Evolutionary conservation across 2,329 filamentous ascomycete species (phyloP).

Genomic region (Didymella segeticola): DNA sequence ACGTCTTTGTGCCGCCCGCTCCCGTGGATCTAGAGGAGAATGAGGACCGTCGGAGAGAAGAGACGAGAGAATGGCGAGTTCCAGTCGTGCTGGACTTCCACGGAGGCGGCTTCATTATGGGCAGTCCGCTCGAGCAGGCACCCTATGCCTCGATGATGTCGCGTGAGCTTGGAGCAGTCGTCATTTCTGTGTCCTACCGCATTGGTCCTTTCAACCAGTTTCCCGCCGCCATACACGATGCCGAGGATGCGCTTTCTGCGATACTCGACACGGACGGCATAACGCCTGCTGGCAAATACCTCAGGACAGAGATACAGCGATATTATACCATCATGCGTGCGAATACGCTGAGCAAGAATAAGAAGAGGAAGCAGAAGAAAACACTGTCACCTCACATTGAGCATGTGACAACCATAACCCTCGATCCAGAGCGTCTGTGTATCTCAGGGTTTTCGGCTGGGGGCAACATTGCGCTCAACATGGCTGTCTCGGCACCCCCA

Average conservation of each 20-base stretch:
- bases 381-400: constrained; percentile 21
- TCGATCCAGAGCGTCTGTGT: constrained; percentile 50
- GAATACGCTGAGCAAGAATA: constrained; percentile 19
- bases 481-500: constrained; percentile 47
- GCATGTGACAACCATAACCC: constrained; percentile 33
- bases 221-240: constrained; percentile 56
- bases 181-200: constrained; percentile 57
- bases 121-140: constrained; percentile 53
- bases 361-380: constrained; percentile 25
- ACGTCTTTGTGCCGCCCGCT: constrained; percentile 51
- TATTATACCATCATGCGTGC: constrained; percentile 39
- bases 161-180: constrained; percentile 51
- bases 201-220: constrained; percentile 57
- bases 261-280: constrained; percentile 48
- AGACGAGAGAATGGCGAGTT: constrained; percentile 42
- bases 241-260: constrained; percentile 54
- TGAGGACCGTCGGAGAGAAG: constrained; percentile 22
- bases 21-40: constrained; percentile 38
- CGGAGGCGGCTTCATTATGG: constrained; percentile 54
- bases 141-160: constrained; percentile 57
- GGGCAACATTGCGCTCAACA: constrained; percentile 57
- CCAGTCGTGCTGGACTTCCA: constrained; percentile 54
- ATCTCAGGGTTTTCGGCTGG: constrained; percentile 56
- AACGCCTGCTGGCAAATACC: constrained; percentile 41
- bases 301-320: constrained; percentile 45